A percentile compares a stretch with the other conserved stretches of the same genome.
Evolutionary conservation across 306 rosid genomes (phyloP).

Genomic region (apple (Malus domestica)): DNA sequence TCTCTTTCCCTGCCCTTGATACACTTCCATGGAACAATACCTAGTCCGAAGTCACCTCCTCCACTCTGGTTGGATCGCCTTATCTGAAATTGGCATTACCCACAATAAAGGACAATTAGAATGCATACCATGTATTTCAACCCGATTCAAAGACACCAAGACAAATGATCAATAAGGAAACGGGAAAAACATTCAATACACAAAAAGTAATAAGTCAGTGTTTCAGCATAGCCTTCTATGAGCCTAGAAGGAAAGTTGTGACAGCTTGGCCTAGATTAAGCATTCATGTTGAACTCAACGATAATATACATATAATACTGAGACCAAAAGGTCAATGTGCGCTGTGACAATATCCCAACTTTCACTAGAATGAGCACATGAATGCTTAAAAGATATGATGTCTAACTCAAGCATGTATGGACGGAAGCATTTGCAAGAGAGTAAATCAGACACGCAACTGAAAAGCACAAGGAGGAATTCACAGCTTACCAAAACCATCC

Average conservation of each 20-base stretch:
- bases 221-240: not conserved
- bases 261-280: not conserved
- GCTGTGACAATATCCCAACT: not conserved
- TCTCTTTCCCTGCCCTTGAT: not conserved
- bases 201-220: not conserved
- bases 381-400: not conserved
- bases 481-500: constrained; percentile 29
- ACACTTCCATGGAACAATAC: not conserved
- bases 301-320: not conserved
- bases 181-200: not conserved
- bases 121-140: not conserved
- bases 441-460: not conserved
- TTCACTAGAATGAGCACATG: not conserved
- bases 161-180: not conserved
- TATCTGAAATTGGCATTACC: constrained; percentile 17
- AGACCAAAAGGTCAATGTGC: not conserved
- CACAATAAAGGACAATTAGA: not conserved
- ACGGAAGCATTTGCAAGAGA: not conserved
- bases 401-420: not conserved
- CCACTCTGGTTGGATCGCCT: constrained; percentile 34
- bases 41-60: constrained; percentile 19
- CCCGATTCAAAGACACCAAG: not conserved
- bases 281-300: not conserved
- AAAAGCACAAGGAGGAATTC: not conserved
- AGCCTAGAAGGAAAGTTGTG: not conserved